Base-by-base conservation (phyloP, 2,329 filamentous ascomycete genomes). In the Paraconiothyrium sp. region DNA sequence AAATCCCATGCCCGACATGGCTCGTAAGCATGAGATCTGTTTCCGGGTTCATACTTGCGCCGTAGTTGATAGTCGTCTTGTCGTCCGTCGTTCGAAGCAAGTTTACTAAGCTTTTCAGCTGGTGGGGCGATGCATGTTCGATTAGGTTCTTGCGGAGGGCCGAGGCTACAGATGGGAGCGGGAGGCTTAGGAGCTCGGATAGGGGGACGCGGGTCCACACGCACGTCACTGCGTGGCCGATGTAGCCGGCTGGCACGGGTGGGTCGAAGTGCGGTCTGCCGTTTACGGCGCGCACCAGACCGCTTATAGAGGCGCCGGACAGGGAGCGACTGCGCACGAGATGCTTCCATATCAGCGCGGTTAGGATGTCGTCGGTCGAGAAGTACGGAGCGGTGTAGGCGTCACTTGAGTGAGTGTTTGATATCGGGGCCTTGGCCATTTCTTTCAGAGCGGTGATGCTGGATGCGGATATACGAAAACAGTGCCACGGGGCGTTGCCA, bases 401-500 rank as follows among this genome's bases (percentile, higher is more conserved):
- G 35, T 30, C 37, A 35, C 43, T 27, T 16, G 35, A 30, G 35
- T 14, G 20, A 7, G 4, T 7, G 8, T 13, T 52, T 4, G 34
- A 22, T 10, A 6, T 43, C 13, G 35, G 2, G 11, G 1, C 10
- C 14, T 54, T 54, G 2, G 34, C 35, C n/a, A 43, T 41, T 4
- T 41, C 37, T 30, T 54, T 54, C 35, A 54, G 9, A 5, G 35
- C 22, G 5, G 35, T 20, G 11, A 54, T 54, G 34, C 22, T 54
- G 13, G 34, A 39, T 0, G 50, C 35, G 10, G 22, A 3, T 24
- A 54, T 41, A 20, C 50, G 50, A 16, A 54, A 54, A 10, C 50
- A 54, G 50, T 54, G 35, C 50, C 50, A 54, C 5, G 50, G 50
- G 14, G 50, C 50, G 22, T 54, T 41, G n/a, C 50, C 50, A 27